These are phyloP conservation scores for Phytophthora citrophthora DNA, from an alignment of 352 stramenopile species.

Conservation along the genomic window DNA sequence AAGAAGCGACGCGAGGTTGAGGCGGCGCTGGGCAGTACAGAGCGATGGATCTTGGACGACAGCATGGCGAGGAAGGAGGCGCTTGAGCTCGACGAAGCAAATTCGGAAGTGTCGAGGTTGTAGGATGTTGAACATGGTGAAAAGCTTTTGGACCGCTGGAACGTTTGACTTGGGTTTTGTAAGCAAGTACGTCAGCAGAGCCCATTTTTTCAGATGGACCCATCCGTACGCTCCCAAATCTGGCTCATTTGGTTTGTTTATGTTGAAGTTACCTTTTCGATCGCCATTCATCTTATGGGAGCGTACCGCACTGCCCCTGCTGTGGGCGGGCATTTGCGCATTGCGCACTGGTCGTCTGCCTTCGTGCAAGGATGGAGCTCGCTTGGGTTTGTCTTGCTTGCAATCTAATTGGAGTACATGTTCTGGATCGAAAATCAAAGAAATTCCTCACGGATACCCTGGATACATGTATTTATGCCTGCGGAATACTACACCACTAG, in stretches of 20 bases:
- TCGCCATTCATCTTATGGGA: slow-evolving; percentile 10
- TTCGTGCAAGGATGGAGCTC: too few relatives aligned
- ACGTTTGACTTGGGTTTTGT: slow-evolving; percentile 23
- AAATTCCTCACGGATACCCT: too few relatives aligned
- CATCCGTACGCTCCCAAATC: slow-evolving; percentile 26
- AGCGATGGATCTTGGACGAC: slow-evolving; percentile 38
- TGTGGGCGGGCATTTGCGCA: neutral
- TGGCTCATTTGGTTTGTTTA: neutral
- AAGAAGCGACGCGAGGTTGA: slow-evolving; percentile 40
- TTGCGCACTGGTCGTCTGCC: neutral
- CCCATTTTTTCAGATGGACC: neutral
- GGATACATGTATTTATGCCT: too few relatives aligned
- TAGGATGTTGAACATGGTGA: slow-evolving; percentile 5
- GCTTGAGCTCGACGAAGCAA: slow-evolving; percentile 20
- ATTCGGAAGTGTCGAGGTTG: slow-evolving; percentile 30
- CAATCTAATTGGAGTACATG: too few relatives aligned
- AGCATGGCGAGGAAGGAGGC: slow-evolving; percentile 22
- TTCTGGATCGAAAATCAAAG: too few relatives aligned
- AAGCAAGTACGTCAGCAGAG: slow-evolving; percentile 42
- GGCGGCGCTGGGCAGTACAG: slow-evolving; percentile 21
- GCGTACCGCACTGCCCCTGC: slow-evolving; percentile 10
- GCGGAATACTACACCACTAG: too few relatives aligned
- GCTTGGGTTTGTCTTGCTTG: too few relatives aligned
- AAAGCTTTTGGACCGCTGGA: neutral
- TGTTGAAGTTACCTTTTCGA: neutral